Evolutionary conservation across 495 filamentous ascomycete species (phyloP), one percentile per base, ranked within the genome.

Genomic region (Penicillium subrubescens): DNA sequence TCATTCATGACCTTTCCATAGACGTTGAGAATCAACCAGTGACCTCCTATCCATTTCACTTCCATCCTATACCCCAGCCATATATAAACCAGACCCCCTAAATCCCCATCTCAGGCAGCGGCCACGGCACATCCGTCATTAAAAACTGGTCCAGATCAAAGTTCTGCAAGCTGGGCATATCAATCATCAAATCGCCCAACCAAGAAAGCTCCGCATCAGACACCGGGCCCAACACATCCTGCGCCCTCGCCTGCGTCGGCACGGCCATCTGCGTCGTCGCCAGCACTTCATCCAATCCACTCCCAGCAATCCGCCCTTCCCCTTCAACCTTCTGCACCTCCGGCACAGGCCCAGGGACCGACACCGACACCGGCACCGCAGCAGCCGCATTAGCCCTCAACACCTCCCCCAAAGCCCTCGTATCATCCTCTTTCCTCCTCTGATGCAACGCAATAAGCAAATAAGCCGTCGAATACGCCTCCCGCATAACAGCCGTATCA

Each of bases 401-500:
- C 5, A 82, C 76, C 33, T 76, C 73, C 5, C 66, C 68, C 11
- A 82, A 67, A 1, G 66, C 72, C 37, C 66, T 59, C 8, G 76
- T 77, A 62, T 82, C 80, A 63, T 81, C 78, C 58, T 81, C 78
- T 57, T 79, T 81, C 21, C 78, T 66, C 4, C 76, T 67, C 62
- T 81, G 79, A 55, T 82, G 79, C 59, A 82, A 62, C 37, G 78
- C 64, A 51, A 85, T 73, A 23, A 85, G 76, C 58, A 84, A 60
- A 46, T 79, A 83, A 35, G 84, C 83, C 11, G 83, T 86, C 14
- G 77, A 81, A 56, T 82, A 76, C 3, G 84, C 84, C 67, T 87
- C 84, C 0, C 78, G 77, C 72, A 82, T 81, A 5, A 81, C 75
- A 43, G 70, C 56, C 0, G 80, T 87, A 50, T 82, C 73, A 62